Evolutionary conservation across 768 basidiomycete genomes (phyloP).

Genomic region (Pleurotus cornucopiae): DNA sequence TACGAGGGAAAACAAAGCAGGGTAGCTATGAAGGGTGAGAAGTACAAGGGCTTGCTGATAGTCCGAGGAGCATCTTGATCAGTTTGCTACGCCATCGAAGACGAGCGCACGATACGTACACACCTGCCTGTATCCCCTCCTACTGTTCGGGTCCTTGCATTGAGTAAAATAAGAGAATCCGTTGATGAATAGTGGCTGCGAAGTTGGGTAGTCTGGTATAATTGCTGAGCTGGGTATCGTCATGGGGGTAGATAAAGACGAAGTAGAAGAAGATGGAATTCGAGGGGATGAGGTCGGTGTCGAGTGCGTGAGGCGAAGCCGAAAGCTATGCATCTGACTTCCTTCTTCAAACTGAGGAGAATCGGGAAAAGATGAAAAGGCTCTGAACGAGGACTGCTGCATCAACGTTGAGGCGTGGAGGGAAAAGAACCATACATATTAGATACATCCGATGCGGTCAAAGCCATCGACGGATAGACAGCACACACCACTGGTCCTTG

Average conservation of each 20-base stretch:
- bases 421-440: slow-evolving; percentile 63
- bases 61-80: too few relatives aligned
- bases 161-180: slow-evolving; percentile 80
- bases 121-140: slow-evolving; percentile 81
- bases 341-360: slow-evolving; percentile 84
- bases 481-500: slow-evolving; percentile 75
- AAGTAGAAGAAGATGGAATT: neutral
- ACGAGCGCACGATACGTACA: neutral
- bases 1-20: slow-evolving; percentile 75
- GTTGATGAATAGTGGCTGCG: slow-evolving; percentile 66
- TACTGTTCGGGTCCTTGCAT: slow-evolving; percentile 55
- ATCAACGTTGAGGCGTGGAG: neutral
- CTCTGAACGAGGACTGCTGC: slow-evolving; percentile 39
- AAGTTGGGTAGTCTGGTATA: slow-evolving; percentile 4
- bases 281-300: slow-evolving; percentile 7
- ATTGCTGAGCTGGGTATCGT: slow-evolving; percentile 26
- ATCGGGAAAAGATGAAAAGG: slow-evolving; percentile 92
- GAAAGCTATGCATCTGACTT: slow-evolving; percentile 80
- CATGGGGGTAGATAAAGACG: slow-evolving; percentile 2
- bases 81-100: too few relatives aligned
- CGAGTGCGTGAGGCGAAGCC: slow-evolving; percentile 54
- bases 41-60: slow-evolving; percentile 75
- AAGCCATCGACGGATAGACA: slow-evolving; percentile 60
- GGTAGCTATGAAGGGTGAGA: slow-evolving; percentile 74
- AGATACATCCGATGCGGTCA: slow-evolving; percentile 67